These are phyloP conservation scores for Calocybe indica DNA, from an alignment of 768 basidiomycete species.

Conservation along the genomic window DNA sequence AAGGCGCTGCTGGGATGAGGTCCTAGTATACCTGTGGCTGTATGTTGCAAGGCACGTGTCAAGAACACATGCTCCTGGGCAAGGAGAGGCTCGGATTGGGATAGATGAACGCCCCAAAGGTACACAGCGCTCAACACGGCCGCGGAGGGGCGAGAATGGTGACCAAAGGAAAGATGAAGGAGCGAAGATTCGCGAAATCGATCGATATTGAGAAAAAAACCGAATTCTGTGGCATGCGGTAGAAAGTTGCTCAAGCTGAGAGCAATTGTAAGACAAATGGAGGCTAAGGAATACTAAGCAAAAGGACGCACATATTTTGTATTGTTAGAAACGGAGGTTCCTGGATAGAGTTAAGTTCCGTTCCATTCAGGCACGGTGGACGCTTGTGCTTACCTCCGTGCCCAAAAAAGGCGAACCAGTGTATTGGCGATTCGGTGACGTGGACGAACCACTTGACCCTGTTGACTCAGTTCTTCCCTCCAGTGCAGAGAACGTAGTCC, in stretches of 20 bases:
- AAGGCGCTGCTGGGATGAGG: slow-evolving; percentile 43
- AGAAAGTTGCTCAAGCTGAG: slow-evolving; percentile 53
- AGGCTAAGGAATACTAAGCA: not conserved
- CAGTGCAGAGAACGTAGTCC: slow-evolving; percentile 30
- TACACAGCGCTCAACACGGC: slow-evolving; percentile 44
- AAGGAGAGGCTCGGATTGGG: slow-evolving; percentile 30
- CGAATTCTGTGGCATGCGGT: slow-evolving; percentile 51
- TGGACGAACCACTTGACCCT: slow-evolving; percentile 38
- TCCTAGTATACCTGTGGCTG: slow-evolving; percentile 40
- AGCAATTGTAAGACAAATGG: too few species aligned
- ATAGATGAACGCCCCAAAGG: slow-evolving; percentile 50
- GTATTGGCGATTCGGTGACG: slow-evolving; percentile 29
- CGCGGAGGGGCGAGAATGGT: slow-evolving; percentile 40
- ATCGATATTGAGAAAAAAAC: slow-evolving; percentile 54
- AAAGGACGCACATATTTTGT: slow-evolving; percentile 27
- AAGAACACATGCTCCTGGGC: slow-evolving; percentile 43
- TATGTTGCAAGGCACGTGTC: slow-evolving; percentile 39
- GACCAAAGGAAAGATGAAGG: slow-evolving; percentile 41
- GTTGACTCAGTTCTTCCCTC: slow-evolving; percentile 33
- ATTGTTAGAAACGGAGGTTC: slow-evolving; percentile 33
- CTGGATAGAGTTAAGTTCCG: slow-evolving; percentile 14
- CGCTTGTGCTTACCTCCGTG: slow-evolving; percentile 26
- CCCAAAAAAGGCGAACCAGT: slow-evolving; percentile 31
- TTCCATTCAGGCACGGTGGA: too few species aligned
- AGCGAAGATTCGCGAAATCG: slow-evolving; percentile 44